Evolutionary conservation across 345 rosid genomes (phyloP), one percentile per base, ranked within the genome.

Genomic region (Camelina hispida): DNA sequence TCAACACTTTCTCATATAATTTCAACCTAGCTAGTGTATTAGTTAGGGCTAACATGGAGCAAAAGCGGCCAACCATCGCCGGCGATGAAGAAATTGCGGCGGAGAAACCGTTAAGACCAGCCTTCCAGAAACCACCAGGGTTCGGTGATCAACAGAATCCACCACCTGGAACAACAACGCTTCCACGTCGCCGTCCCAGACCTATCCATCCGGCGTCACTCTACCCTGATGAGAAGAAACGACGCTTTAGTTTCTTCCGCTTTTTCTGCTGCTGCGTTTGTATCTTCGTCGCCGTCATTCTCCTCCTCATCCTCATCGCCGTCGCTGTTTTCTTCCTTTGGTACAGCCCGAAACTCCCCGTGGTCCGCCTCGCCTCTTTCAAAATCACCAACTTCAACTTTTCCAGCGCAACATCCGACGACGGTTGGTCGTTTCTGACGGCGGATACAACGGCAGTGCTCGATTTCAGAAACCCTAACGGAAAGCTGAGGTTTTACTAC

Each of bases 311-410:
- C 25, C 2, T 80, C 16, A 44, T 87, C 38, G 28, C 66, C 67
- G 56, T 48, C 38, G 87, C 78, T 0, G 15, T 77, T 56, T 83
- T 92, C 81, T 91, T 82, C 85, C 71, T 94, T 43, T 94, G 93
- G 94, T 87, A 77, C 80, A 78, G 79, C 74, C 98, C 98, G 0
- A 85, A 85, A 72, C 70, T 79, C 42, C 98, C 98, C 1, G 81
- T 74, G 0, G 81, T 87, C 77, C 92, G 87, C 80, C 81, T 94
- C 66, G 83, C 80, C 73, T 88, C 97, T 7, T 73, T 90, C 81
- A 79, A 73, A 32, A 30, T 87, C 64, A 72, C 80, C 18, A 71
- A 56, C 2, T 84, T 91, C 55, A 80, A 75, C 81, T 85, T 91
- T 69, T 61, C 84, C 57, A 10, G n/a, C 4, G 73, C 16, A 12